phyloP scores from a whole-genome alignment of 345 rosid species.

The Trapa bicornis region DNA sequence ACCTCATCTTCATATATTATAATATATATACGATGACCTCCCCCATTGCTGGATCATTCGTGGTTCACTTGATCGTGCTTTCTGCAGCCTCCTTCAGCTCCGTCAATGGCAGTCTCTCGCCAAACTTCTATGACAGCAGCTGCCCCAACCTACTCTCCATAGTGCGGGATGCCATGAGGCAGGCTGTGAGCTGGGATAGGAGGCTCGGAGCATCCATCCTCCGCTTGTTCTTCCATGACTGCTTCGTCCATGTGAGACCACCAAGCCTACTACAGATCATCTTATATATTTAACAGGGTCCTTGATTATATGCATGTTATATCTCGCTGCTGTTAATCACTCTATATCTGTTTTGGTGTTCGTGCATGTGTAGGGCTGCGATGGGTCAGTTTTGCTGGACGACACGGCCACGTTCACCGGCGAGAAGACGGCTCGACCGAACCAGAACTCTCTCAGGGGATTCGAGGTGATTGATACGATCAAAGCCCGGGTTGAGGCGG shows the following conservation, averaged over 20 bases:
- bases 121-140: conserved; percentile 21
- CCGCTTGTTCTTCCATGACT: conserved; percentile 45
- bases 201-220: conserved; percentile 34
- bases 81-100: neutral
- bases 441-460: conserved; percentile 68
- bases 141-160: conserved; percentile 24
- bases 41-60: neutral
- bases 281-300: too few relatives aligned
- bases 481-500: conserved; percentile 46
- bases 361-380: conserved; percentile 43
- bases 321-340: too few relatives aligned
- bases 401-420: conserved; percentile 46
- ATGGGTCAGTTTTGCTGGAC: conserved; percentile 59
- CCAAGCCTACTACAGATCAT: too few relatives aligned
- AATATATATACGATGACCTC: neutral
- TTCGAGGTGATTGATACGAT: conserved; percentile 64
- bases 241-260: conserved; percentile 29
- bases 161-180: conserved; percentile 16
- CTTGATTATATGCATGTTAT: too few relatives aligned
- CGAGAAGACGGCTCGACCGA: conserved; percentile 66
- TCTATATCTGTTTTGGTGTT: neutral
- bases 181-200: conserved; percentile 18
- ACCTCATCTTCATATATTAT: neutral
- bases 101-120: conserved; percentile 26
- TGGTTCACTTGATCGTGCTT: neutral